Conservation (phyloP, 345 rosid species). For the Linum lewisii region DNA sequence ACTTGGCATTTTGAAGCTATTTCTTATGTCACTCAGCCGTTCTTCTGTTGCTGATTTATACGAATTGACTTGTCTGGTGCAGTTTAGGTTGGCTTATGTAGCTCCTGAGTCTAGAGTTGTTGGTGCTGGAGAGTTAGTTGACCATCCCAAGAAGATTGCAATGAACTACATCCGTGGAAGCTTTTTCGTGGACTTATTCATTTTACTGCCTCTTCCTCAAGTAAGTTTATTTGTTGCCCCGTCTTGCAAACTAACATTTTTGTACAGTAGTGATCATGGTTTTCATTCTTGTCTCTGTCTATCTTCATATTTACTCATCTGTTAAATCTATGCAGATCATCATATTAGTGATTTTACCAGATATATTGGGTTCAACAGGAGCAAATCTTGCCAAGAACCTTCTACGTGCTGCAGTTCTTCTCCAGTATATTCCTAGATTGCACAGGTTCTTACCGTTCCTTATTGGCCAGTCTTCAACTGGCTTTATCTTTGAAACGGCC, state of each 20-base stretch:
- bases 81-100: conserved; percentile 83
- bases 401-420: conserved; percentile 46
- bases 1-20: neutral
- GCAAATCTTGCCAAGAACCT: conserved; percentile 65
- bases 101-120: conserved; percentile 74
- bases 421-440: conserved; percentile 68
- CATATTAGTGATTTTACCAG: conserved; percentile 40
- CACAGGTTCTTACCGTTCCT: conserved; percentile 60
- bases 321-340: conserved; percentile 39
- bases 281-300: neutral
- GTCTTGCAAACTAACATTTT: neutral
- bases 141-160: conserved; percentile 68
- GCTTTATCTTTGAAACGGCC: conserved; percentile 81
- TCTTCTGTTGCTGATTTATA: neutral
- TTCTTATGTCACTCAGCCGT: neutral
- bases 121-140: conserved; percentile 88
- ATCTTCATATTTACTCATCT: neutral
- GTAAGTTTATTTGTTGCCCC: conserved; percentile 29
- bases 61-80: conserved; percentile 17
- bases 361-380: conserved; percentile 25
- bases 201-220: conserved; percentile 75
- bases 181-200: conserved; percentile 49
- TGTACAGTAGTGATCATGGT: neutral
- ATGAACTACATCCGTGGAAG: conserved; percentile 43
- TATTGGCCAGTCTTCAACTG: conserved; percentile 63